Evolutionary conservation across 305 asterid species (phyloP).

Genomic region (Rubia occidens): DNA sequence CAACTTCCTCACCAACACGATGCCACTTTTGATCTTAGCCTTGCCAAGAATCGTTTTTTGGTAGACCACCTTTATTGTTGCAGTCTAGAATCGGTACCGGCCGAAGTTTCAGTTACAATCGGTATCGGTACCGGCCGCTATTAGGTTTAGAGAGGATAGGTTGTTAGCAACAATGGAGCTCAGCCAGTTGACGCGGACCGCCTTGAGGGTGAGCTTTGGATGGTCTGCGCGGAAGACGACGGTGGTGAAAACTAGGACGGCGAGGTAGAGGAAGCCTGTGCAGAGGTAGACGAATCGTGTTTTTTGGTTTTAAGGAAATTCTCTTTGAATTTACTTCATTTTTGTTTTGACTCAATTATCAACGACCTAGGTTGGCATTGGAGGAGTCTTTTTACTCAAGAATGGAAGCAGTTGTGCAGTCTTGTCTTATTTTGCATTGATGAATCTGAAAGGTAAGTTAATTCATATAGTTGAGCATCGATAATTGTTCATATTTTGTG

Average conservation of each 20-base stretch:
- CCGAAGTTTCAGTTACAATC: slow-evolving; percentile 39
- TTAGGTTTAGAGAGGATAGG: slow-evolving; percentile 18
- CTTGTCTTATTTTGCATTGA: slow-evolving; percentile 48
- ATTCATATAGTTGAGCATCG: background rate
- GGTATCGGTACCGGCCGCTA: background rate
- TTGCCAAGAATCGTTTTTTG: slow-evolving; percentile 29
- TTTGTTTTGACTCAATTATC: too few relatives aligned
- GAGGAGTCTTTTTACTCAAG: slow-evolving; percentile 59
- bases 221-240: slow-evolving; percentile 17
- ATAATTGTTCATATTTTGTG: background rate
- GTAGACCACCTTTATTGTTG: slow-evolving; percentile 19
- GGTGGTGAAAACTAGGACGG: slow-evolving; percentile 10
- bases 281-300: slow-evolving; percentile 16
- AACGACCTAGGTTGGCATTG: slow-evolving; percentile 31
- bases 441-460: slow-evolving; percentile 54
- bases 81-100: slow-evolving; percentile 25
- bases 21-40: slow-evolving; percentile 16
- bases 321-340: too few relatives aligned
- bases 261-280: slow-evolving; percentile 19
- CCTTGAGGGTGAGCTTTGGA: slow-evolving; percentile 13
- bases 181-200: slow-evolving; percentile 12
- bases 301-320: slow-evolving; percentile 9
- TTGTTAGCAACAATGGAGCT: slow-evolving; percentile 12
- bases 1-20: slow-evolving; percentile 20
- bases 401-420: slow-evolving; percentile 57